Base-by-base conservation (phyloP, 208 protist species). In the Acanthamoeba royreba region DNA sequence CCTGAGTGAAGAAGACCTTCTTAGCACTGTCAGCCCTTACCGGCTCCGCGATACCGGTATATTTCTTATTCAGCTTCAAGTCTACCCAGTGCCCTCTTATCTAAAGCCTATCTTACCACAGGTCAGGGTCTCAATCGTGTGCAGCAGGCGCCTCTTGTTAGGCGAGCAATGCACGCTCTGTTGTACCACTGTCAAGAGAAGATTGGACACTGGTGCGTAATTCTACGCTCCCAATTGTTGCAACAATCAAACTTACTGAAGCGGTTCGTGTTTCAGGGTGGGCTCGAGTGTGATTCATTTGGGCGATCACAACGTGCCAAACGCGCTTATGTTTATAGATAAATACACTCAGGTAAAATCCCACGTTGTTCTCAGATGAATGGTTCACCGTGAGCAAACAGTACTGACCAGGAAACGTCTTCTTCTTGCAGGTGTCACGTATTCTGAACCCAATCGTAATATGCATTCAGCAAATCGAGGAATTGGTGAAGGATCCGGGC, bases 321-420 rank as follows among this genome's bases (percentile, higher is more conserved):
- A 99, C 85, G 98, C 99, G 9, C 96, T 99, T 0, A 98, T 99
- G 40, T 99, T 99, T 95, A 99, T 99, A 90, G 99, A 99, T 92
- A 99, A 99, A 94, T 99, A 99, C 96, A 99, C 98, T 28, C 98
- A 97, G 61, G 92, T 97, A 42, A n/a, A n/a, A n/a, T n/a, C n/a
- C n/a, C n/a, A n/a, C n/a, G n/a, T n/a, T n/a, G n/a, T n/a, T n/a
- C n/a, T n/a, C n/a, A n/a, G n/a, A n/a, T n/a, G n/a, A n/a, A n/a
- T n/a, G n/a, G n/a, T n/a, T n/a, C n/a, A n/a, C n/a, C n/a, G n/a
- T n/a, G n/a, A n/a, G n/a, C n/a, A n/a, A n/a, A n/a, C n/a, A n/a
- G n/a, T n/a, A n/a, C n/a, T n/a, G n/a, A n/a, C n/a, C n/a, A n/a
- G n/a, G n/a, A n/a, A n/a, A 43, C n/a, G 45, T 58, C 25, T 19